These are phyloP conservation scores for Melocanna baccifera DNA, from an alignment of 176 grass and related monocot species.

Conservation along the genomic window DNA sequence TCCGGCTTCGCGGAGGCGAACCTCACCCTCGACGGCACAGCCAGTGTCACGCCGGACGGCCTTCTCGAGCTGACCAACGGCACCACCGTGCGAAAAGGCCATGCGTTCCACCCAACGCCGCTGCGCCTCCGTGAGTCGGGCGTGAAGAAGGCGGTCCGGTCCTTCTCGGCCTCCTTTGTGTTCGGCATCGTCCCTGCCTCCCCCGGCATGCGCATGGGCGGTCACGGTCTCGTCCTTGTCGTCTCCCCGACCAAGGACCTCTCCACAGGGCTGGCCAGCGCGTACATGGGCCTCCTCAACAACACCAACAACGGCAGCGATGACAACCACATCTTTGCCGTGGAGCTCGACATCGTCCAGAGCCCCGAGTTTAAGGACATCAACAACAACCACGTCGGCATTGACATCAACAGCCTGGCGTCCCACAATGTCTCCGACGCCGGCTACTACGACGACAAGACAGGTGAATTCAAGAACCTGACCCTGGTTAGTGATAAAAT, in stretches of 20 bases:
- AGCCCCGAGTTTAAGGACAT: not conserved
- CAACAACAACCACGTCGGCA: constrained; percentile 23
- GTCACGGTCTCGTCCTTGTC: constrained; percentile 20
- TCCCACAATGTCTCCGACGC: not conserved
- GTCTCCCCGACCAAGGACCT: not conserved
- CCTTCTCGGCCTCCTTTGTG: constrained; percentile 32
- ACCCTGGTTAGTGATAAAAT: not conserved
- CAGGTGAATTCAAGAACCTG: not conserved
- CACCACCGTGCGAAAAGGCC: not conserved
- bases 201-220: not conserved
- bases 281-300: constrained; percentile 15
- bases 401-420: constrained; percentile 14
- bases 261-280: not conserved
- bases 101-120: constrained; percentile 23
- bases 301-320: not conserved
- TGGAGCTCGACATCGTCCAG: constrained; percentile 32
- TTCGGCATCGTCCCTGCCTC: constrained; percentile 28
- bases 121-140: not conserved
- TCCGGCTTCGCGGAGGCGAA: not conserved
- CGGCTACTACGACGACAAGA: constrained; percentile 16
- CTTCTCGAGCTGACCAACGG: constrained; percentile 20
- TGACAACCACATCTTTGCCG: not conserved
- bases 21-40: not conserved
- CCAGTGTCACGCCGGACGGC: not conserved
- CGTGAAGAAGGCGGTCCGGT: not conserved